Percentiles rank a stretch among this genome's conserved stretches.
These are phyloP conservation scores for Phytophthora cactorum DNA, from an alignment of 352 stramenopile genomes.

Conservation along the genomic window DNA sequence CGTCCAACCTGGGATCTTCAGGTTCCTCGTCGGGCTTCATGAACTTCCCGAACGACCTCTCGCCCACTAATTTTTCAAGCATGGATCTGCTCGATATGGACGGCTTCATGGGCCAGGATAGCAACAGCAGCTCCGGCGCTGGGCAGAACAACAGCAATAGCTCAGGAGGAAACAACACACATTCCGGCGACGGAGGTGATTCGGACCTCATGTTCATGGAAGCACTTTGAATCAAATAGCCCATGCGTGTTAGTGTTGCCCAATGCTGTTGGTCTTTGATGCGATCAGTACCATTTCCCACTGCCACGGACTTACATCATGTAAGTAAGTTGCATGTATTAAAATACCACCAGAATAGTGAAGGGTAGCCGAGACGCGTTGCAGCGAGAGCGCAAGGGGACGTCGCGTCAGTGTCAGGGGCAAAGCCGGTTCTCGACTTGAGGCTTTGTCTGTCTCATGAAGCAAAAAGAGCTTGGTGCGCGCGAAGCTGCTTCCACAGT, in stretches of 20 bases:
- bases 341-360: too few species aligned
- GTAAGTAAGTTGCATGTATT: too few species aligned
- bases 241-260: slow-evolving; percentile 22
- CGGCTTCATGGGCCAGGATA: slow-evolving; percentile 50
- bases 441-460: too few species aligned
- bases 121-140: slow-evolving; percentile 27
- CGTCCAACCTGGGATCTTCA: slow-evolving; percentile 46
- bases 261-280: slow-evolving; percentile 13
- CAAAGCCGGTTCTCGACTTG: too few species aligned
- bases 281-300: not conserved
- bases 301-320: not conserved
- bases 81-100: slow-evolving; percentile 84
- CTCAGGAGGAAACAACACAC: slow-evolving; percentile 38
- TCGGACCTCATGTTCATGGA: slow-evolving; percentile 83
- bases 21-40: slow-evolving; percentile 54
- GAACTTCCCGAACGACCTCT: slow-evolving; percentile 69
- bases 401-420: too few species aligned
- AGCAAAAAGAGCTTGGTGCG: too few species aligned
- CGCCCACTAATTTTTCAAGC: slow-evolving; percentile 63
- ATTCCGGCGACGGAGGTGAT: slow-evolving; percentile 47
- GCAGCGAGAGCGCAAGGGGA: too few species aligned
- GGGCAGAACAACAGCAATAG: slow-evolving; percentile 36
- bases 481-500: too few species aligned
- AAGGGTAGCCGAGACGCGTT: too few species aligned
- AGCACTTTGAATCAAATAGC: slow-evolving; percentile 46